A percentile compares a stretch with the other conserved stretches of the same genome.
phyloP scores from a whole-genome alignment of 164 flowering plant genomes.

The Macadamia integrifolia region DNA sequence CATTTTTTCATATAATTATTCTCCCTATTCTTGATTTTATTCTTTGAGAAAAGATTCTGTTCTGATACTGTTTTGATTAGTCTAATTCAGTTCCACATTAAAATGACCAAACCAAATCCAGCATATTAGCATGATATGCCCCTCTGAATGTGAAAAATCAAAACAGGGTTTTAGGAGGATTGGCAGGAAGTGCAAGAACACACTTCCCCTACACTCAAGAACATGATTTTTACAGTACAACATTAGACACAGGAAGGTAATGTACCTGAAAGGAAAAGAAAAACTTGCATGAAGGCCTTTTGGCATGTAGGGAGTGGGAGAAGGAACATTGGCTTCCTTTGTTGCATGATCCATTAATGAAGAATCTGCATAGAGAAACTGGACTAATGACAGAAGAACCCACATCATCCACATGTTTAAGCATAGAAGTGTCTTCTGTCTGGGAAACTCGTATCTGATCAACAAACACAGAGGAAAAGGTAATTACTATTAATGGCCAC shows the following conservation, averaged over 20 bases:
- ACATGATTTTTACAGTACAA: neutral
- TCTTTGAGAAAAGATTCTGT: too few relatives aligned
- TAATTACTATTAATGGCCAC: neutral
- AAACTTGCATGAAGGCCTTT: conserved; percentile 67
- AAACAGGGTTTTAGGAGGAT: too few relatives aligned
- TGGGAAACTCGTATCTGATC: conserved; percentile 55
- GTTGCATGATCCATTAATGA: conserved; percentile 60
- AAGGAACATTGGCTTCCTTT: conserved; percentile 63
- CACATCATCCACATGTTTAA: conserved; percentile 3
- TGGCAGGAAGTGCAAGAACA: too few relatives aligned
- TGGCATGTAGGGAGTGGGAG: conserved; percentile 70
- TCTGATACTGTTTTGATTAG: too few relatives aligned
- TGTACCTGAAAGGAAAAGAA: conserved; percentile 69
- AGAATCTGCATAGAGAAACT: conserved; percentile 54
- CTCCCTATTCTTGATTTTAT: too few relatives aligned
- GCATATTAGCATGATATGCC: too few relatives aligned
- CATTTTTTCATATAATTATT: too few relatives aligned
- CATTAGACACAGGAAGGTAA: conserved; percentile 2
- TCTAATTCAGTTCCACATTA: too few relatives aligned
- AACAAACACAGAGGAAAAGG: conserved; percentile 13
- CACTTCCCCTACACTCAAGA: too few relatives aligned
- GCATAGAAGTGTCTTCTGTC: conserved; percentile 30
- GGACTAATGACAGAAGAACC: conserved; percentile 18
- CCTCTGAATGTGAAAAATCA: too few relatives aligned
- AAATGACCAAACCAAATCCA: too few relatives aligned